Base-by-base conservation (phyloP, 2,329 filamentous ascomycete genomes). In the Stemphylium lycopersici region DNA sequence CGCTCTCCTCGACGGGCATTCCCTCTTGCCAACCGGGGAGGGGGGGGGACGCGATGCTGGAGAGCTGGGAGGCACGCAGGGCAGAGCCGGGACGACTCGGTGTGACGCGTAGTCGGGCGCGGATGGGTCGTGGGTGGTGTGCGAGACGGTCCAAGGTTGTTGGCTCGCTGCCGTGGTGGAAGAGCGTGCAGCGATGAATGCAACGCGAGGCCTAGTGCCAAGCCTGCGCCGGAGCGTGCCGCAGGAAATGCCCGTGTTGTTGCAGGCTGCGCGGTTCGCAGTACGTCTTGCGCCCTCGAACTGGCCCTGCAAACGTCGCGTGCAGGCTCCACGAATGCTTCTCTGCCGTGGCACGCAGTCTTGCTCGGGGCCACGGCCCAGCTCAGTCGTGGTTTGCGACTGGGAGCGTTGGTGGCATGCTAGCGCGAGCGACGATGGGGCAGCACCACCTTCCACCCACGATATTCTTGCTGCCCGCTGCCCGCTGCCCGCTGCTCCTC, bases 161-260 rank as follows among this genome's bases (percentile, higher is more conserved):
- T 40, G 59, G 48, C 54, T 45, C 65, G 61, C 49, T 62, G 29
- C 42, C 31, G 58, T 53, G 62, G 54, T 61, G 62, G 65, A 38
- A 48, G 40, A 50, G 47, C 55, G 62, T 64, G 64, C 66, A 60
- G 58, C 60, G 56, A 64, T 57, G 61, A 61, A 62, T 60, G 57
- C 48, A 62, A 66, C 63, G 63, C 58, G 62, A 60, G 48, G 36
- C 33, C 22, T 16, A 15, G 38, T 34, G 68, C 67, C 63, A 69
- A 71, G 63, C 55, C 56, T 59, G 38, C 48, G 51, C 62, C 51
- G 47, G 55, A 41, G 52, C 50, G 52, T 56, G 41, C 49, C 54
- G 54, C 58, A 52, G 29, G 39, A 29, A 29, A 29, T 29, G 10
- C 26, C 10, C 4, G 24, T 26, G 26, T 2, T 29, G 26, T 29